Conservation (phyloP, 2,329 filamentous ascomycete genomes). For the Zalaria obscura region DNA sequence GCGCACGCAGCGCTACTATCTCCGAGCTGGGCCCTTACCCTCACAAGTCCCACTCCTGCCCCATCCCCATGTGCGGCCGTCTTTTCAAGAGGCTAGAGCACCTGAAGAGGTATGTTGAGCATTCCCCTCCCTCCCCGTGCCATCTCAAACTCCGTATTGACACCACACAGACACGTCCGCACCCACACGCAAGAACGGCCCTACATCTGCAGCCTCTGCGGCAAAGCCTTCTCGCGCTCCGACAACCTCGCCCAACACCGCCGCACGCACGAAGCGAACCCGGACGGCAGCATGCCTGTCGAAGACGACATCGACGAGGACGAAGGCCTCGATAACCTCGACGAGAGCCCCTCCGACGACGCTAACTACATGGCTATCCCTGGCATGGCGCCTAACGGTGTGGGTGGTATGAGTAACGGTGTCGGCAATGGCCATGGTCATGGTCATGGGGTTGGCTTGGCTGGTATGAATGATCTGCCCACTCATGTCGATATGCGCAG, state of each 20-base stretch:
- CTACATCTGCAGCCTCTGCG: slow-evolving; percentile 94
- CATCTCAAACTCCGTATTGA: neutral
- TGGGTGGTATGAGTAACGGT: neutral
- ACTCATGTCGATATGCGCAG: slow-evolving; percentile 19
- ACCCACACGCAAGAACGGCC: slow-evolving; percentile 99
- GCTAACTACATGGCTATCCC: slow-evolving; percentile 13
- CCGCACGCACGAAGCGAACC: slow-evolving; percentile 67
- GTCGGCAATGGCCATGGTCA: too few relatives aligned
- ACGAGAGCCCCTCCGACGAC: slow-evolving; percentile 40
- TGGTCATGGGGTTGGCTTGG: neutral
- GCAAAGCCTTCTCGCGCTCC: slow-evolving; percentile 95
- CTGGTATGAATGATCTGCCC: slow-evolving; percentile 8
- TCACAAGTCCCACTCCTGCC: slow-evolving; percentile 95
- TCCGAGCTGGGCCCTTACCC: slow-evolving; percentile 95
- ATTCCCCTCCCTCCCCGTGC: slow-evolving; percentile 27
- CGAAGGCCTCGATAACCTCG: slow-evolving; percentile 67
- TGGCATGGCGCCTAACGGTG: slow-evolving; percentile 2
- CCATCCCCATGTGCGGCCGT: slow-evolving; percentile 94
- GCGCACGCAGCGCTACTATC: slow-evolving; percentile 86
- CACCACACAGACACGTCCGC: slow-evolving; percentile 70
- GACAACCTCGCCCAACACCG: slow-evolving; percentile 95
- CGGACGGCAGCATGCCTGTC: slow-evolving; percentile 48
- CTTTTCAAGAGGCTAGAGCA: slow-evolving; percentile 99
- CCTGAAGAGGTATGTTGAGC: slow-evolving; percentile 76
- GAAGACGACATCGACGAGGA: slow-evolving; percentile 84